phyloP scores from a whole-genome alignment of 1,139 yeast species.

The Candida mesenterica region DNA sequence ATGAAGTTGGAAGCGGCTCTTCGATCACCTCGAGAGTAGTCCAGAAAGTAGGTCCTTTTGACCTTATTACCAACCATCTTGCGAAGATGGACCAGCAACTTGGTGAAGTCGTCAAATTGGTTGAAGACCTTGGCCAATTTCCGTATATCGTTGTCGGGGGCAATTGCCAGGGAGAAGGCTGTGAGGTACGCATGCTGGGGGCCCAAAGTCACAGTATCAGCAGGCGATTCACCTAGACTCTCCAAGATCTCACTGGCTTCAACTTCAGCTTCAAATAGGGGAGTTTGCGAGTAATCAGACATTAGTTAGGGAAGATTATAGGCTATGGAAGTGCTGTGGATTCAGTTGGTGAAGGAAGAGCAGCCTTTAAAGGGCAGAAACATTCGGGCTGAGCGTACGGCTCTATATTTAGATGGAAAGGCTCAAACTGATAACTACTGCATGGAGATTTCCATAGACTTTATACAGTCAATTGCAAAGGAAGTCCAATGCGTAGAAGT shows the following conservation, averaged over 20 bases:
- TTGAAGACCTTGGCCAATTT: background rate
- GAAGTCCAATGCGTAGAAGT: no score
- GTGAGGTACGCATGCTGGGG: background rate
- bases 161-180: background rate
- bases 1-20: background rate
- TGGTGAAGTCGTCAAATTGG: conserved; percentile 1
- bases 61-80: background rate
- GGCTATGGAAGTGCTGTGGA: no score
- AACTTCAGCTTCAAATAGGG: no score
- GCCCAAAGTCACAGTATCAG: background rate
- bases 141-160: background rate
- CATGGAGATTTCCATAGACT: no score
- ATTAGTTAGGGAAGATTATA: no score
- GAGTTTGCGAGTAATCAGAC: no score
- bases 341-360: no score
- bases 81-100: background rate
- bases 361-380: no score
- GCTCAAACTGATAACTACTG: no score
- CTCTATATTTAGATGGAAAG: no score
- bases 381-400: no score
- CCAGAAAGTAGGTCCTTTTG: background rate
- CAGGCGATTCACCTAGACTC: background rate
- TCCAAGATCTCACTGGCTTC: background rate
- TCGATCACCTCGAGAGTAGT: background rate
- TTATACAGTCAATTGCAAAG: no score